A percentile compares a stretch with the other conserved stretches of the same genome.
phyloP scores from a whole-genome alignment of 208 protist genomes.

The Leptomonas seymouri region DNA sequence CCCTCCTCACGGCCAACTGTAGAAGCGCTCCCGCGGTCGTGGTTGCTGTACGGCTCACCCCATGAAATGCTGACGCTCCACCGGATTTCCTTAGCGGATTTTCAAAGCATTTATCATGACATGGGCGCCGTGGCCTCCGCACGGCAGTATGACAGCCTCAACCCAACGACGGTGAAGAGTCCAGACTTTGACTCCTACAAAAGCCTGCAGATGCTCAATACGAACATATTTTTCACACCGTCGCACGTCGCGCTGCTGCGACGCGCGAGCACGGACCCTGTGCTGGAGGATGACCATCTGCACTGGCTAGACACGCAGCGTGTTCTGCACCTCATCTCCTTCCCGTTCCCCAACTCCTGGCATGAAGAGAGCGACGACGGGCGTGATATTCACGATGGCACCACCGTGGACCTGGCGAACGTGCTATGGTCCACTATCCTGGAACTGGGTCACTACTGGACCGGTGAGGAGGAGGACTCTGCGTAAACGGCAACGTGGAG shows the following conservation, averaged over 20 bases:
- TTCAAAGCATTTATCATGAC: not conserved
- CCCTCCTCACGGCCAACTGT: slow-evolving; percentile 8
- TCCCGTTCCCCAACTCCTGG: slow-evolving; percentile 72
- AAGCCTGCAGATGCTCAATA: slow-evolving; percentile 2
- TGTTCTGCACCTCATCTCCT: slow-evolving; percentile 76
- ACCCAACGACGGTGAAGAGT: not conserved
- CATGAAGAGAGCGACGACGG: slow-evolving; percentile 61
- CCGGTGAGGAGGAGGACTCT: not conserved
- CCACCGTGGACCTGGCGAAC: slow-evolving; percentile 41
- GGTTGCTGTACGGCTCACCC: slow-evolving; percentile 46
- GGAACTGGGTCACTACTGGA: slow-evolving; percentile 49
- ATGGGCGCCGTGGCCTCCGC: not conserved
- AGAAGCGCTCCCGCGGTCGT: slow-evolving; percentile 36
- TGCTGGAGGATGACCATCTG: slow-evolving; percentile 75
- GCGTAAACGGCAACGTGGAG: not conserved
- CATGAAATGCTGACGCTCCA: slow-evolving; percentile 56
- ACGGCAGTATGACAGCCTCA: slow-evolving; percentile 6
- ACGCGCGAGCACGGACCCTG: not conserved
- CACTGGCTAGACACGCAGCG: slow-evolving; percentile 78
- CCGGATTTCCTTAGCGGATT: slow-evolving; percentile 17
- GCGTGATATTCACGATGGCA: slow-evolving; percentile 54
- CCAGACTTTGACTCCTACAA: slow-evolving; percentile 8
- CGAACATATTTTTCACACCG: slow-evolving; percentile 31
- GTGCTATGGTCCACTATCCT: slow-evolving; percentile 52
- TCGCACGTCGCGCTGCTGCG: slow-evolving; percentile 1